Percentiles rank a stretch among this genome's conserved stretches.
phyloP scores from a whole-genome alignment of 306 rosid genomes.

The Hippophae rhamnoides region DNA sequence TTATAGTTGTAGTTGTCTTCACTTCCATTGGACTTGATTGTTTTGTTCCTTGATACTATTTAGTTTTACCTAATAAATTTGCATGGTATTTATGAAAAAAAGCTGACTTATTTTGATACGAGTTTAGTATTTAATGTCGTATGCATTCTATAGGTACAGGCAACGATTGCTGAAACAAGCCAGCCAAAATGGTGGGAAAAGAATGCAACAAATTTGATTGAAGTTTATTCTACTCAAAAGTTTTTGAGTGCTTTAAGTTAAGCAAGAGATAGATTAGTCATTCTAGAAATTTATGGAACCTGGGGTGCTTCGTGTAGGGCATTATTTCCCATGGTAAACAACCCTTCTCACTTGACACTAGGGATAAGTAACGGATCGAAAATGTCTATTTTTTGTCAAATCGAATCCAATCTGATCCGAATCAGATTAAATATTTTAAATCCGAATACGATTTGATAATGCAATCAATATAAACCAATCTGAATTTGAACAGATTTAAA shows the following conservation, averaged over 20 bases:
- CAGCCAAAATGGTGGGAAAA: slow-evolving; percentile 99
- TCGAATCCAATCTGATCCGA: no score
- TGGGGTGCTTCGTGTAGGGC: slow-evolving; percentile 99
- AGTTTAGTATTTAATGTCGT: slow-evolving; percentile 1
- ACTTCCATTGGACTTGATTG: no score
- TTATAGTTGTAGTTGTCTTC: no score
- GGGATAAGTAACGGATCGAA: no score
- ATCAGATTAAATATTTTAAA: no score
- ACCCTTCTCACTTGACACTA: not conserved
- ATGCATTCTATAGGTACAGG: slow-evolving; percentile 53
- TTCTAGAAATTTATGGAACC: slow-evolving; percentile 95
- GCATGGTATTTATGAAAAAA: no score
- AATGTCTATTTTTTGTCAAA: no score
- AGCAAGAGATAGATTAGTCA: slow-evolving; percentile 89
- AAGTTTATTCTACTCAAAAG: slow-evolving; percentile 89
- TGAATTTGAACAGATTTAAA: accelerated
- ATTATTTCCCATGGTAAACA: slow-evolving; percentile 75
- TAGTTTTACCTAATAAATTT: no score
- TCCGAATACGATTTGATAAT: no score
- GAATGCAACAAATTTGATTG: slow-evolving; percentile 84
- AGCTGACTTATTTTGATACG: no score
- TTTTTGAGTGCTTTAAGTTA: slow-evolving; percentile 67
- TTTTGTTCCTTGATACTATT: no score
- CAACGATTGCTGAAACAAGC: slow-evolving; percentile 63
- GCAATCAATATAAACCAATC: no score